Base-by-base conservation (phyloP, 1,284 basidiomycete genomes). In the Coriolopsis trogii region DNA sequence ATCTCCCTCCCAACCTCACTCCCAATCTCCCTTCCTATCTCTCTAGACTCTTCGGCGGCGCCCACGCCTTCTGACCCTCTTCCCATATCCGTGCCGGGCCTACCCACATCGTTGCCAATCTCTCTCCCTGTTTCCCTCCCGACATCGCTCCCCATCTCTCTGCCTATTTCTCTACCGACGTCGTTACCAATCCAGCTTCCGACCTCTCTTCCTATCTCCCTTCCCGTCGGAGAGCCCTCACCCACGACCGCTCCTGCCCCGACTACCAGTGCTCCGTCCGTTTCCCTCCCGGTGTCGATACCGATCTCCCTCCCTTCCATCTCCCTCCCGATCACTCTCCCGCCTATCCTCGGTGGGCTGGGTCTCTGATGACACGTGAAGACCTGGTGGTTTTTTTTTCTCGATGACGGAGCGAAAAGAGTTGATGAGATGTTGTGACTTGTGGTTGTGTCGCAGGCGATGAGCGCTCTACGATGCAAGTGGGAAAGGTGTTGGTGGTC, bases 301-400 rank as follows among this genome's bases (percentile, higher is more conserved):
- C 43, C 43, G 4, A 29, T 28, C 20, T 39, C 46, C 9, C 39
- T 53, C 15, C 51, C 51, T n/a, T n/a, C n/a, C n/a, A n/a, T 28
- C 20, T 39, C 46, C 9, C 39, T 53, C 15, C 51, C 51, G 1
- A 45, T 44, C 25, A 26, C 45, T 10, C 7, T 49, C 13, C 46
- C 41, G 33, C 33, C 33, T n/a, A 34, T 34, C 33, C 33, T 34
- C 8, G 33, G 33, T 34, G n/a, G n/a, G n/a, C n/a, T n/a, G n/a
- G 33, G 33, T 16, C n/a, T 34, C 15, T 34, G 33, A 34, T 34
- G n/a, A 34, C n/a, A 18, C n/a, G n/a, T 34, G n/a, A n/a, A n/a
- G n/a, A n/a, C n/a, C n/a, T n/a, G n/a, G n/a, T n/a, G n/a, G n/a
- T n/a, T n/a, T n/a, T n/a, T n/a, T n/a, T n/a, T n/a, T n/a, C n/a